Conservation (phyloP, 1,139 yeast genomes). For the Blastobotrys serpentis region DNA sequence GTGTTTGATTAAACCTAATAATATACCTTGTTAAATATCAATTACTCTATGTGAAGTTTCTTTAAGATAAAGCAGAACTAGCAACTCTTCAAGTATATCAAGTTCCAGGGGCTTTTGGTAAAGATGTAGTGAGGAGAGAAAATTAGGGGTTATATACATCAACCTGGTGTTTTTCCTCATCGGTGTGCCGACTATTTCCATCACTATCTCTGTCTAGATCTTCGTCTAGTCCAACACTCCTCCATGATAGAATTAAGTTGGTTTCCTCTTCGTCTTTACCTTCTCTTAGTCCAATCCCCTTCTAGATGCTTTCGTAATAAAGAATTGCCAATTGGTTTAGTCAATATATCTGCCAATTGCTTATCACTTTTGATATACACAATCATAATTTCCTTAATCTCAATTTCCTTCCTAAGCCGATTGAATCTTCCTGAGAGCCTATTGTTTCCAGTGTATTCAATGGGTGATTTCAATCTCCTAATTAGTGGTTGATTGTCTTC, state of each 20-base stretch:
- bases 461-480: neutral
- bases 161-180: too few relatives aligned
- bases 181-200: too few relatives aligned
- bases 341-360: neutral
- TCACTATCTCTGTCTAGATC: too few relatives aligned
- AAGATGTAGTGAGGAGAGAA: too few relatives aligned
- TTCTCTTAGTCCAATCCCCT: neutral
- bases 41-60: too few relatives aligned
- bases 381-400: neutral
- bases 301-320: neutral
- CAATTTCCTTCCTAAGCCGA: neutral
- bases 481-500: neutral
- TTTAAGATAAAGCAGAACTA: too few relatives aligned
- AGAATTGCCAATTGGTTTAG: neutral
- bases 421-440: neutral
- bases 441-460: neutral
- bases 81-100: too few relatives aligned
- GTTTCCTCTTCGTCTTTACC: neutral
- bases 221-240: neutral
- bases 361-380: neutral
- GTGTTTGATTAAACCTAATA: too few relatives aligned
- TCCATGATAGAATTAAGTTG: neutral
- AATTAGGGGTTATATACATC: too few relatives aligned
- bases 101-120: too few relatives aligned
- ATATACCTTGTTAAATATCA: too few relatives aligned